Conservation (phyloP, 208 protist genomes). For the Leishmania major region DNA sequence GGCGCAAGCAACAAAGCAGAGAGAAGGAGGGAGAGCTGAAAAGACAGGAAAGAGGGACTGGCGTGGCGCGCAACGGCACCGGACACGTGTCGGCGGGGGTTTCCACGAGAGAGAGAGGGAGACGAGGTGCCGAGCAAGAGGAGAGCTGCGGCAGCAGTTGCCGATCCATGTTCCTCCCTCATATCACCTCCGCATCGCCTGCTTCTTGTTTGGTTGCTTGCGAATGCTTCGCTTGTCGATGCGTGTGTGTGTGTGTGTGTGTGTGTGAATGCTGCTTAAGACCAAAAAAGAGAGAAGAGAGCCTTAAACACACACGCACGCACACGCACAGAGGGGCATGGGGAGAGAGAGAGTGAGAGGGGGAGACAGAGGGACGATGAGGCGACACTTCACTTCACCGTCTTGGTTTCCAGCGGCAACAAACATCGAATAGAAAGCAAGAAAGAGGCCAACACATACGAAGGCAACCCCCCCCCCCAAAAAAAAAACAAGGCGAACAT, state of each 20-base stretch:
- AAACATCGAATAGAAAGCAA: not conserved
- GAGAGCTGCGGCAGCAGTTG: not conserved
- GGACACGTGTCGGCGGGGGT: not conserved
- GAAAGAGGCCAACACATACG: not conserved
- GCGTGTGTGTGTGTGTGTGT: not conserved
- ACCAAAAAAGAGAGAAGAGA: not conserved
- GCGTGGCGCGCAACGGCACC: not conserved
- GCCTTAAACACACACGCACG: not conserved
- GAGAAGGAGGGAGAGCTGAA: not conserved
- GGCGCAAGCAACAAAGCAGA: not conserved
- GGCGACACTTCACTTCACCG: not conserved
- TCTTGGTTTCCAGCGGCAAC: not conserved
- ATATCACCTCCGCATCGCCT: not conserved
- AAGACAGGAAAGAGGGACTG: not conserved
- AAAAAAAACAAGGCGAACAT: not conserved
- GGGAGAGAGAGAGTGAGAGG: no score
- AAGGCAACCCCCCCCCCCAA: not conserved
- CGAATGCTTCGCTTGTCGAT: not conserved
- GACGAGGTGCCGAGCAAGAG: not conserved
- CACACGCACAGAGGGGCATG: not conserved
- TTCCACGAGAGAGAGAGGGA: not conserved
- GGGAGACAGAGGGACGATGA: not conserved
- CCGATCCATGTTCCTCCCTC: not conserved
- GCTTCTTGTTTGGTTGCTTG: not conserved
- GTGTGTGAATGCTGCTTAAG: not conserved